Evolutionary conservation across 495 filamentous ascomycete genomes (phyloP).

Genomic region (Sordaria brevicollis): DNA sequence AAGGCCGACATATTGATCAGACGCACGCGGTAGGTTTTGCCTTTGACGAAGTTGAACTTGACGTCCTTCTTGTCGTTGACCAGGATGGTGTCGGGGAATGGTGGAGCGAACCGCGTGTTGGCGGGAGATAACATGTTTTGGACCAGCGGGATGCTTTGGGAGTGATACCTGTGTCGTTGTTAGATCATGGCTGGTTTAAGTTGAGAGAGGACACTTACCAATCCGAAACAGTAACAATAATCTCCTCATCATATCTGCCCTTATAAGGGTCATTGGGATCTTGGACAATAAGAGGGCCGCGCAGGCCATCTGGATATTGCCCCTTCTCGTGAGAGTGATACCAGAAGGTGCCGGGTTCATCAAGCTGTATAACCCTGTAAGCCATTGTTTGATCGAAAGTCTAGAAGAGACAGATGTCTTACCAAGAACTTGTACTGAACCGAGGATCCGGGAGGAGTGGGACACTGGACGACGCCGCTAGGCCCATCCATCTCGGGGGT

Average conservation of each 20-base stretch:
- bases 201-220: slow-evolving; percentile 39
- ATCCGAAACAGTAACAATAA: slow-evolving; percentile 47
- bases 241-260: slow-evolving; percentile 57
- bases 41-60: slow-evolving; percentile 49
- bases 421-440: slow-evolving; percentile 62
- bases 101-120: slow-evolving; percentile 47
- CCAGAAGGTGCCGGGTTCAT: slow-evolving; percentile 67
- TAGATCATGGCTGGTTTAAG: slow-evolving; percentile 3
- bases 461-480: slow-evolving; percentile 57
- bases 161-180: slow-evolving; percentile 49
- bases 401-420: slow-evolving; percentile 19
- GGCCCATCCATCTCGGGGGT: slow-evolving; percentile 70
- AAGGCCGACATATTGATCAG: slow-evolving; percentile 64
- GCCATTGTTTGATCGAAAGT: not conserved
- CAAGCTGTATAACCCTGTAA: slow-evolving; percentile 28
- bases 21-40: slow-evolving; percentile 69
- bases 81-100: slow-evolving; percentile 48
- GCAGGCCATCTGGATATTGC: slow-evolving; percentile 71
- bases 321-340: slow-evolving; percentile 67
- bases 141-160: slow-evolving; percentile 45
- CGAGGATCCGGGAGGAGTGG: slow-evolving; percentile 48
- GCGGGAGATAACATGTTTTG: slow-evolving; percentile 39
- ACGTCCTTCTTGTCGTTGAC: slow-evolving; percentile 56
- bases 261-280: slow-evolving; percentile 53
- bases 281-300: slow-evolving; percentile 61